A percentile compares a stretch with the other conserved stretches of the same genome.
Evolutionary conservation across 768 basidiomycete genomes (phyloP).

Genomic region (Boletellus sp.): DNA sequence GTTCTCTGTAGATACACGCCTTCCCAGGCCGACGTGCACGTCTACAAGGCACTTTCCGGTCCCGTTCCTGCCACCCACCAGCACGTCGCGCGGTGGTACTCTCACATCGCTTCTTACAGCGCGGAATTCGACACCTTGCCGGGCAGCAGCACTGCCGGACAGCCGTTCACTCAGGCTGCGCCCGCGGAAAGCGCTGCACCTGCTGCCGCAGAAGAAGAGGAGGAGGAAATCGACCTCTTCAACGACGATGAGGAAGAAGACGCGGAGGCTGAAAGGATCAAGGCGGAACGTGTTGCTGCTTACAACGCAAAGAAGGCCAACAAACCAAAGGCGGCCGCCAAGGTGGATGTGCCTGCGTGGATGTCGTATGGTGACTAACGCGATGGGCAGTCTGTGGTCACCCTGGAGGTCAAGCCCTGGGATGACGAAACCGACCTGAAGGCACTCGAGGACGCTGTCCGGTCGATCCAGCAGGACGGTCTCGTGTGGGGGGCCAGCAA

Average conservation of each 20-base stretch:
- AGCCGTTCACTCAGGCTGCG: constrained; percentile 59
- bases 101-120: constrained; percentile 85
- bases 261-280: constrained; percentile 81
- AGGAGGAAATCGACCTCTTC: constrained; percentile 83
- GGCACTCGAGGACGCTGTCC: constrained; percentile 76
- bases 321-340: constrained; percentile 85
- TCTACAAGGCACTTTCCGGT: constrained; percentile 76
- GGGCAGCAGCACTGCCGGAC: constrained; percentile 81
- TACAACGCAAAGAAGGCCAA: constrained; percentile 92
- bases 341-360: constrained; percentile 46
- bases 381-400: constrained; percentile 81
- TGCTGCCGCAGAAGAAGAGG: constrained; percentile 45
- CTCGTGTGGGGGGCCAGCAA: constrained; percentile 96
- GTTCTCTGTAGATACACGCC: constrained; percentile 68
- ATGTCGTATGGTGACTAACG: constrained; percentile 9
- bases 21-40: constrained; percentile 90
- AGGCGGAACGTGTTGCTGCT: constrained; percentile 88
- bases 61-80: constrained; percentile 66
- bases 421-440: constrained; percentile 99
- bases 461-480: constrained; percentile 84
- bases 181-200: constrained; percentile 41
- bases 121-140: constrained; percentile 74
- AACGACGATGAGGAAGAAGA: constrained; percentile 81
- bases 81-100: constrained; percentile 87
- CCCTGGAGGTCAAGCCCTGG: constrained; percentile 98